Percentiles rank a stretch among this genome's conserved stretches.
Conservation (phyloP, 2,329 filamentous ascomycete genomes). For the Trichoderma sp. region DNA sequence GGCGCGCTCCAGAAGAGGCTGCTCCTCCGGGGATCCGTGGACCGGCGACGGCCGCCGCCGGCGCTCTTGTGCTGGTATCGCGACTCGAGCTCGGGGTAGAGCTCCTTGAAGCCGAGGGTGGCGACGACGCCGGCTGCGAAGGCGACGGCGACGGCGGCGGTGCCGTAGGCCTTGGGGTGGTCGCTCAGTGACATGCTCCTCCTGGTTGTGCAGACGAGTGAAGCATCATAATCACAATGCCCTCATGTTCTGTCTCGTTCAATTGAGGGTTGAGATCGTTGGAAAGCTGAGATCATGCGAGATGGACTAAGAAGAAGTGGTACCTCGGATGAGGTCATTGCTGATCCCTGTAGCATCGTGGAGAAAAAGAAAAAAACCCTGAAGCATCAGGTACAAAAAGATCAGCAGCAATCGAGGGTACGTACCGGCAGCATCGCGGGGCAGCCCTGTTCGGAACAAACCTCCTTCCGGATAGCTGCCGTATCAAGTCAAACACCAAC, state of each 20-base stretch:
- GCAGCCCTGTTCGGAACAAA: constrained; percentile 27
- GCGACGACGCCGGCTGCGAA: constrained; percentile 77
- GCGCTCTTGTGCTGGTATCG: constrained; percentile 54
- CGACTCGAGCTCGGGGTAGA: constrained; percentile 73
- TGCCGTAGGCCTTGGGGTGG: constrained; percentile 64
- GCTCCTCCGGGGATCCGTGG: constrained; percentile 39
- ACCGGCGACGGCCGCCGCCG: not conserved
- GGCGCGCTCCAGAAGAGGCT: constrained; percentile 52
- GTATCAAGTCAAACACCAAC: not conserved
- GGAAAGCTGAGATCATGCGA: not conserved
- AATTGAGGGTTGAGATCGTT: not conserved
- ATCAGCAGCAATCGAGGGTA: constrained; percentile 3
- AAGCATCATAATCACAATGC: not conserved
- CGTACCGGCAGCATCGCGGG: constrained; percentile 21
- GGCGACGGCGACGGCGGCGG: constrained; percentile 67
- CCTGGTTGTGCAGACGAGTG: not conserved
- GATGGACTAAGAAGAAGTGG: constrained; percentile 22
- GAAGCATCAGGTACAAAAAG: not conserved
- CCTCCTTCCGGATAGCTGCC: constrained; percentile 21
- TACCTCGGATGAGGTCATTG: constrained; percentile 35
- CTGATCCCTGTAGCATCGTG: constrained; percentile 29
- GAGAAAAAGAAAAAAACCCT: not conserved
- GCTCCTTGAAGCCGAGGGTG: constrained; percentile 76
- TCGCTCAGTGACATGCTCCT: constrained; percentile 60
- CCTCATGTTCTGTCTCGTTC: not conserved